Evolutionary conservation across 2,329 filamentous ascomycete species (phyloP).

Genomic region (Samsoniella hepiali): DNA sequence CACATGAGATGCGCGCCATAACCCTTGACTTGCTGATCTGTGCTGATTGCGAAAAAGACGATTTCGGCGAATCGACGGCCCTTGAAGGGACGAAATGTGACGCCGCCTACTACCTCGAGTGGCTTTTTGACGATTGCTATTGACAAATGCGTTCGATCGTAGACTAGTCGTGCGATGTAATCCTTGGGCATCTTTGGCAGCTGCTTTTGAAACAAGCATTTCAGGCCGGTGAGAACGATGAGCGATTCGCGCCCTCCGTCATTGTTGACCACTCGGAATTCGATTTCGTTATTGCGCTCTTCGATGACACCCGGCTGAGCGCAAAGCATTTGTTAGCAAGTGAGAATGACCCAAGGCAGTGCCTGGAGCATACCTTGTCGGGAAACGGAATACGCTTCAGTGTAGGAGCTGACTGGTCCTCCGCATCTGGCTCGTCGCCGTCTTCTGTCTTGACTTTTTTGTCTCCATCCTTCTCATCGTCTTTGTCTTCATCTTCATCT

Average conservation of each 20-base stretch:
- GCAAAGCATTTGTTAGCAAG: constrained; percentile 18
- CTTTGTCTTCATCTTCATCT: neutral
- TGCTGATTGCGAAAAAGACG: constrained; percentile 96
- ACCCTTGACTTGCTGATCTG: constrained; percentile 97
- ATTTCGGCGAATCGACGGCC: constrained; percentile 93
- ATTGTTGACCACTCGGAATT: constrained; percentile 97
- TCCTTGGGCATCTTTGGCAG: constrained; percentile 99
- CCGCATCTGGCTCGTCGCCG: constrained; percentile 20
- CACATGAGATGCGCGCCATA: constrained; percentile 98
- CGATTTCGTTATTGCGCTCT: constrained; percentile 89
- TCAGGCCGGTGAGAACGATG: constrained; percentile 91
- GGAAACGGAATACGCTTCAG: constrained; percentile 77
- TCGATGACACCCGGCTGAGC: constrained; percentile 79
- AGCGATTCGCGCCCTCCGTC: constrained; percentile 83
- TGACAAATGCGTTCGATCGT: constrained; percentile 92
- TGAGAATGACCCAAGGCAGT: neutral
- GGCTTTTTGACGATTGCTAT: constrained; percentile 98
- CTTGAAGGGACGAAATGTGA: constrained; percentile 94
- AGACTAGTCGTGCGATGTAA: constrained; percentile 95
- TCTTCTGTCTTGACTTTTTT: constrained; percentile 9
- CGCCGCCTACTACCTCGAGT: constrained; percentile 91
- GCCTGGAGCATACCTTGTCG: constrained; percentile 63
- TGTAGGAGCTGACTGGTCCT: constrained; percentile 42
- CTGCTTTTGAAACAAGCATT: constrained; percentile 98
- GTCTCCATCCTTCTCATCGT: constrained; percentile 6